phyloP scores from a whole-genome alignment of 768 basidiomycete genomes.

The Hortiboletus flavorubellus region DNA sequence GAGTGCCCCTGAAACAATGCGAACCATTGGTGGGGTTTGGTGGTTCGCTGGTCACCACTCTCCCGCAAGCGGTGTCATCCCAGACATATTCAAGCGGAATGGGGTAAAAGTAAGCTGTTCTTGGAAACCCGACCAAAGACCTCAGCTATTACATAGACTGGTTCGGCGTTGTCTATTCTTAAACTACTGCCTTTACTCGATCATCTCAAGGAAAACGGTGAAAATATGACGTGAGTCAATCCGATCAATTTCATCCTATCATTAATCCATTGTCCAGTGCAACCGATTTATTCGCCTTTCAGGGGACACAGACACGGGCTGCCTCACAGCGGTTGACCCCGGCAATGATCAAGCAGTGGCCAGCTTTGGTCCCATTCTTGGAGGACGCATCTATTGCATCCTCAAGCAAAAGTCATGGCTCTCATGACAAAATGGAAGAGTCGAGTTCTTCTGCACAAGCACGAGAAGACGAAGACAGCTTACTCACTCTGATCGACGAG shows the following conservation, averaged over 20 bases:
- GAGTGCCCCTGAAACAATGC: slow-evolving; percentile 13
- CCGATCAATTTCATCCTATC: slow-evolving; percentile 2
- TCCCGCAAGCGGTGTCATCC: slow-evolving; percentile 43
- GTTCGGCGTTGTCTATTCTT: slow-evolving; percentile 70
- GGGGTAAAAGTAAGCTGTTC: slow-evolving; percentile 52
- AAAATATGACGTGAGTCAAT: slow-evolving; percentile 57
- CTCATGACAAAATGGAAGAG: slow-evolving; percentile 26
- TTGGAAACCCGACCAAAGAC: background rate
- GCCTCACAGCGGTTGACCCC: slow-evolving; percentile 47
- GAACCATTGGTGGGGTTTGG: slow-evolving; percentile 55
- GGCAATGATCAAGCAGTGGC: slow-evolving; percentile 65
- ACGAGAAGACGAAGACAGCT: slow-evolving; percentile 56
- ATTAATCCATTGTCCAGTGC: slow-evolving; percentile 45
- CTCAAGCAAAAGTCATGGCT: slow-evolving; percentile 33
- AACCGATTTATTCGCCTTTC: slow-evolving; percentile 78
- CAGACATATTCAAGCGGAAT: slow-evolving; percentile 73
- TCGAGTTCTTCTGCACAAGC: slow-evolving; percentile 22
- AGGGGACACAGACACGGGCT: slow-evolving; percentile 57
- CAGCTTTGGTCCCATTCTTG: slow-evolving; percentile 54
- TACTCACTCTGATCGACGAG: slow-evolving; percentile 60
- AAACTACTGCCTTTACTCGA: slow-evolving; percentile 71
- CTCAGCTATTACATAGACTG: slow-evolving; percentile 49
- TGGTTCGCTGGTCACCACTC: slow-evolving; percentile 61
- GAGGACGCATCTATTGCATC: slow-evolving; percentile 60
- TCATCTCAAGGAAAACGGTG: slow-evolving; percentile 60